These are phyloP conservation scores for Bullera alba DNA, from an alignment of 768 basidiomycete species.

Conservation along the genomic window DNA sequence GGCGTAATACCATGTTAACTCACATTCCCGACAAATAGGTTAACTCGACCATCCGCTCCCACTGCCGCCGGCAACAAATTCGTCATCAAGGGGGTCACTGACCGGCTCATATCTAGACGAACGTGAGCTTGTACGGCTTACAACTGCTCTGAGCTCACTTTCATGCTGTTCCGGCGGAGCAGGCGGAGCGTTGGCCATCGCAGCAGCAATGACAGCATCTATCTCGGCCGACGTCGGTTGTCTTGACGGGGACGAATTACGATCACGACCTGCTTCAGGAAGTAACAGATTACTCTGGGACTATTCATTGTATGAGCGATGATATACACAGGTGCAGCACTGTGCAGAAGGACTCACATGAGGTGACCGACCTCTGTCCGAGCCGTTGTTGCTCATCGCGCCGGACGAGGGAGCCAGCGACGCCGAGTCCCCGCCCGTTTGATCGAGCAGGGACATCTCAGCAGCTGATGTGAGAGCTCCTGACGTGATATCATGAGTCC, in stretches of 20 bases:
- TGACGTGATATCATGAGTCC: no score
- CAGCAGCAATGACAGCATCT: constrained; percentile 83
- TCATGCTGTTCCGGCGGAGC: constrained; percentile 12
- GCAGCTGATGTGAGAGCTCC: no score
- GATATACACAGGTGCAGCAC: no score
- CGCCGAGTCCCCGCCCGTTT: background rate
- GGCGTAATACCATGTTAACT: constrained; percentile 41
- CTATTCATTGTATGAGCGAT: background rate
- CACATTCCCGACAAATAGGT: constrained; percentile 94
- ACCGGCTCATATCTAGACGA: constrained; percentile 12
- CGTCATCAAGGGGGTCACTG: constrained; percentile 33
- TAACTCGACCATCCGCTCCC: constrained; percentile 71
- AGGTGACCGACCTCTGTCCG: background rate
- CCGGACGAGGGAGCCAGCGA: background rate
- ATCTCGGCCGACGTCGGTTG: constrained; percentile 61
- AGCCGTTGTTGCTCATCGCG: background rate
- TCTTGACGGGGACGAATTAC: constrained; percentile 15
- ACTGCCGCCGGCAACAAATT: constrained; percentile 38
- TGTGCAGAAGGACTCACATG: no score
- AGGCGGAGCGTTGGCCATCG: constrained; percentile 65
- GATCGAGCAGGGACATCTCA: background rate
- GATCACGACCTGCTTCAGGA: no score
- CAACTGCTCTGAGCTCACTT: no score
- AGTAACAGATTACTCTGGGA: background rate
- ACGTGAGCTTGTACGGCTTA: no score